Base-by-base conservation (phyloP, 2,329 filamentous ascomycete species). In the Proliferodiscus dingleyae region DNA sequence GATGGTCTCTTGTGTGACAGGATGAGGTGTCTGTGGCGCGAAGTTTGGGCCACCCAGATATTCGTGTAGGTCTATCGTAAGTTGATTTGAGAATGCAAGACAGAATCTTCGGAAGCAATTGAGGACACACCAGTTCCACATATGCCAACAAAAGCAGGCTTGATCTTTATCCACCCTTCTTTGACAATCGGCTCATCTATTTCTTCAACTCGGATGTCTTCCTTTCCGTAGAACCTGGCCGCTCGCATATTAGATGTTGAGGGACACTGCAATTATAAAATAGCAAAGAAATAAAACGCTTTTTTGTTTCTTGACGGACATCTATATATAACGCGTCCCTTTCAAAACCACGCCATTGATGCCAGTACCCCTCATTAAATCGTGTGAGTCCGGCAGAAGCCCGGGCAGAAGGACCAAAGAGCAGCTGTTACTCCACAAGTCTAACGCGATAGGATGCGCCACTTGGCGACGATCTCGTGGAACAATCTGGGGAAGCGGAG, bases 171-270 rank as follows among this genome's bases (percentile, higher is more conserved):
- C 59, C 81, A 72, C 2, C 73, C 73, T 7, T 69, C 62, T 4
- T 69, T 65, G 45, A 75, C 73, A 6, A 60, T 51, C 1, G 74
- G 72, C 38, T 69, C 65, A 3, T 68, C 68, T 21, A 80, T 65
- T 50, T 74, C 59, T 52, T 78, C 74, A 52, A 80, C 68, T 32
- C 74, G 66, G 44, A 80, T 71, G 56, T 80, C 75, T 52, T 73
- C 69, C 48, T 71, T 72, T 13, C 75, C 75, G 56, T 78, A 73
- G 54, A 74, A 80, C 54, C 73, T 66, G 19, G 73, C 71, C 37
- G 77, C 76, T 52, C 69, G 69, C 76, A 79, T 79, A 10, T 34
- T 40, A 18, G 26, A 37, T 29, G 32, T 43, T 28, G 34, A 37
- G 16, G 13, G 11, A 18, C 19, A 23, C 16, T 22, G 19, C n/a